Conservation (phyloP, 805 yeast species). For the Wickerhamomyces xylosicus region DNA sequence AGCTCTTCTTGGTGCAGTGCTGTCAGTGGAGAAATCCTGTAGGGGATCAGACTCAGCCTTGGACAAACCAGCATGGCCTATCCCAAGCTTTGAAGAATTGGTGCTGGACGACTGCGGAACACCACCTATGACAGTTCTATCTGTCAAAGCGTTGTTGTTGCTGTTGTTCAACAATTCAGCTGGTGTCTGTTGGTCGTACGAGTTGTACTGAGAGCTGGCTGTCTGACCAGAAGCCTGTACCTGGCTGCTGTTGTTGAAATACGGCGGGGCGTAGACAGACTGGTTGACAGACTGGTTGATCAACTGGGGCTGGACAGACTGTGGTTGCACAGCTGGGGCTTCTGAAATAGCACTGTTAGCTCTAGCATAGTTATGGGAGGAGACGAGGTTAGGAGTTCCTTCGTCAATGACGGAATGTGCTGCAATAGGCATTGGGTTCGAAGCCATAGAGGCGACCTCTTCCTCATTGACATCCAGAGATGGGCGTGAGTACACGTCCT, state of each 20-base stretch:
- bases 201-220: neutral
- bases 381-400: constrained; percentile 18
- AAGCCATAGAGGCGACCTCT: neutral
- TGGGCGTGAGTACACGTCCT: neutral
- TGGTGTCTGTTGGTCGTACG: neutral
- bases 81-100: no score
- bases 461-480: neutral
- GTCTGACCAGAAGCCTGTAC: constrained; percentile 1
- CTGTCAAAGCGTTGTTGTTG: neutral
- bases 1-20: neutral
- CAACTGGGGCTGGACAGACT: constrained; percentile 16
- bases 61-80: no score
- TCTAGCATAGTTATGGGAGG: constrained; percentile 14
- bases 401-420: constrained; percentile 4
- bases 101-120: neutral
- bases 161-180: neutral
- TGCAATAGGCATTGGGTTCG: neutral
- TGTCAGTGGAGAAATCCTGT: no score
- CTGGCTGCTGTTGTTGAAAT: neutral
- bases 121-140: neutral
- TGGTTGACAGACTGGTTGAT: neutral
- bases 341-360: constrained; percentile 16
- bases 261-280: neutral
- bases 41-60: no score
- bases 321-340: constrained; percentile 13